A percentile compares a stretch with the other conserved stretches of the same genome.
phyloP scores from a whole-genome alignment of 768 basidiomycete species.

The Serendipita sp. region DNA sequence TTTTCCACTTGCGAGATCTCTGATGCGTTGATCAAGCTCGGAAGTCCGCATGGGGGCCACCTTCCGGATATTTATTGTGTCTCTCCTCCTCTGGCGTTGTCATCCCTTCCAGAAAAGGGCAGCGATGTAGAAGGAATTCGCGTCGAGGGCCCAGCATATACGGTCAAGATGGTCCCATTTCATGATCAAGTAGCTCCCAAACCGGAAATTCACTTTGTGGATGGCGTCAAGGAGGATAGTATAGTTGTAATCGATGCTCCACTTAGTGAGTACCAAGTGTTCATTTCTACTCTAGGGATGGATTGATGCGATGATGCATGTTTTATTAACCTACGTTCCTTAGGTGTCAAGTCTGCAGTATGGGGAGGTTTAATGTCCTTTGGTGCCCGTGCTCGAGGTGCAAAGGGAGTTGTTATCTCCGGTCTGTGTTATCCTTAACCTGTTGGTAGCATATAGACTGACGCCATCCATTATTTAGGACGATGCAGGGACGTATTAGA shows the following conservation, averaged over 20 bases:
- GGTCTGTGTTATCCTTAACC: slow-evolving; percentile 8
- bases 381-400: slow-evolving; percentile 56
- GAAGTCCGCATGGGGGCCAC: slow-evolving; percentile 51
- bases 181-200: slow-evolving; percentile 46
- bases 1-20: slow-evolving; percentile 68
- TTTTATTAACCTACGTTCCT: background rate
- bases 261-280: slow-evolving; percentile 26
- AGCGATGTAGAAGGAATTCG: slow-evolving; percentile 20
- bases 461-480: slow-evolving; percentile 29
- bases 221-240: slow-evolving; percentile 46
- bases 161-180: slow-evolving; percentile 61
- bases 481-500: slow-evolving; percentile 74
- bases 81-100: slow-evolving; percentile 26
- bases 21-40: slow-evolving; percentile 74
- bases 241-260: slow-evolving; percentile 64
- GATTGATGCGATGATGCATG: background rate
- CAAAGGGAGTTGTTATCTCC: slow-evolving; percentile 53
- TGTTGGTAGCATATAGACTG: background rate
- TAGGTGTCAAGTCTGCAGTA: slow-evolving; percentile 49
- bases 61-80: slow-evolving; percentile 60
- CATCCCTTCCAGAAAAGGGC: background rate
- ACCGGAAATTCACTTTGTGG: slow-evolving; percentile 62
- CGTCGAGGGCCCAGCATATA: slow-evolving; percentile 69
- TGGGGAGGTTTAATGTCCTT: slow-evolving; percentile 53
- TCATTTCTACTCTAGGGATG: background rate